These are phyloP conservation scores for Saprolegnia diclina DNA, from an alignment of 352 stramenopile genomes.

Conservation along the genomic window DNA sequence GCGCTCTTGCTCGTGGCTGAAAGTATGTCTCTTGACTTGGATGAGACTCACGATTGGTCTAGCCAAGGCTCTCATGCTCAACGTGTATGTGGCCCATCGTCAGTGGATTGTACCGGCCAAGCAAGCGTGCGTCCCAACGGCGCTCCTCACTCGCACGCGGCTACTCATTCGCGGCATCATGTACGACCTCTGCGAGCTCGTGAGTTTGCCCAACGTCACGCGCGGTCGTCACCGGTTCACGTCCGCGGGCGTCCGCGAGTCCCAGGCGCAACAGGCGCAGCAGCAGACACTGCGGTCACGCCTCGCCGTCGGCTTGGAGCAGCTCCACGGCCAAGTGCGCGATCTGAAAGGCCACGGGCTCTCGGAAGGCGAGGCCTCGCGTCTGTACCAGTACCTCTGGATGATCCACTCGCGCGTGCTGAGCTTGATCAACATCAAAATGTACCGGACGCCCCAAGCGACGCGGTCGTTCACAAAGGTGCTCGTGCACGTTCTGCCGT, in stretches of 20 bases:
- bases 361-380: slow-evolving; percentile 23
- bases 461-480: slow-evolving; percentile 26
- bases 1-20: slow-evolving; percentile 22
- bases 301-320: slow-evolving; percentile 15
- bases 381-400: slow-evolving; percentile 29
- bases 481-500: slow-evolving; percentile 24
- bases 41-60: neutral
- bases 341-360: slow-evolving; percentile 25
- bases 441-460: slow-evolving; percentile 28
- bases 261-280: neutral
- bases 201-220: slow-evolving; percentile 17
- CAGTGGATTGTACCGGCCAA: slow-evolving; percentile 20
- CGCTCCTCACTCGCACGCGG: neutral
- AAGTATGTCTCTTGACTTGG: neutral
- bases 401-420: slow-evolving; percentile 27
- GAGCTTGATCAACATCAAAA: slow-evolving; percentile 21
- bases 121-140: slow-evolving; percentile 16
- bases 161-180: slow-evolving; percentile 13
- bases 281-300: slow-evolving; percentile 3
- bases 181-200: slow-evolving; percentile 25
- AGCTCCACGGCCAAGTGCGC: slow-evolving; percentile 21
- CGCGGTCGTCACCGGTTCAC: slow-evolving; percentile 23
- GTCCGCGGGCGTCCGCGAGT: neutral
- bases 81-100: neutral
- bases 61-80: slow-evolving; percentile 15